These are phyloP conservation scores for Kodamaea anthophila DNA, from an alignment of 1,139 yeast genomes.

Conservation along the genomic window DNA sequence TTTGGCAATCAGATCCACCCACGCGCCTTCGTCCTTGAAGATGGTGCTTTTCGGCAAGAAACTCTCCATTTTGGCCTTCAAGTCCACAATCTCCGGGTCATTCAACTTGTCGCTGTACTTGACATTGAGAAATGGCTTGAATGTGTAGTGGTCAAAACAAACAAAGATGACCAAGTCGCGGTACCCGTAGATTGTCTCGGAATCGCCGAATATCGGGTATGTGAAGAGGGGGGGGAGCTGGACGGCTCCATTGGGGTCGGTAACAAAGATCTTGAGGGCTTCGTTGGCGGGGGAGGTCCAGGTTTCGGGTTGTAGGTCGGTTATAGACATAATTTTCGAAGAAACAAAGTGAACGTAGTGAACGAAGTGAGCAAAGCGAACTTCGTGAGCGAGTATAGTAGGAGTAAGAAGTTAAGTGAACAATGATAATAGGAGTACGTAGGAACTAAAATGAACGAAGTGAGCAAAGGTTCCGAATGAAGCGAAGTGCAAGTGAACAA, in stretches of 20 bases:
- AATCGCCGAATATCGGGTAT: slow-evolving; percentile 88
- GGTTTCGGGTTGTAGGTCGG: slow-evolving; percentile 14
- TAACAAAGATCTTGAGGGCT: slow-evolving; percentile 19
- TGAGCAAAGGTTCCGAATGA: too few species aligned
- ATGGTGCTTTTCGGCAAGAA: slow-evolving; percentile 59
- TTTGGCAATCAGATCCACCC: slow-evolving; percentile 52
- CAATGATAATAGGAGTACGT: too few species aligned
- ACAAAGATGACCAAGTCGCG: slow-evolving; percentile 50
- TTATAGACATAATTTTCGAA: not conserved
- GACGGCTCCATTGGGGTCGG: slow-evolving; percentile 51
- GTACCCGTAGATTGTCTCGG: slow-evolving; percentile 85
- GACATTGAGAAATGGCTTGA: slow-evolving; percentile 47
- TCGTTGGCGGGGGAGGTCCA: slow-evolving; percentile 15
- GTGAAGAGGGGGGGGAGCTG: slow-evolving; percentile 71
- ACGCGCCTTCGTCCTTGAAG: slow-evolving; percentile 54
- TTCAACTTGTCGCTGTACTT: slow-evolving; percentile 49
- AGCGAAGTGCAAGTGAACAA: too few species aligned
- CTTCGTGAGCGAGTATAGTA: too few species aligned
- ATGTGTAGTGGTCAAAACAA: slow-evolving; percentile 43
- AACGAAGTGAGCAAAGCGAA: too few species aligned
- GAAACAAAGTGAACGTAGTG: too few species aligned
- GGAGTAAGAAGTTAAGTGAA: too few species aligned
- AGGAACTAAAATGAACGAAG: too few species aligned
- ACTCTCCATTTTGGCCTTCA: slow-evolving; percentile 45
- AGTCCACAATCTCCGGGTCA: slow-evolving; percentile 45